Evolutionary conservation across 495 filamentous ascomycete species (phyloP), one percentile per base, ranked within the genome.

Genomic region (Podospora bellae-mahoneyi): DNA sequence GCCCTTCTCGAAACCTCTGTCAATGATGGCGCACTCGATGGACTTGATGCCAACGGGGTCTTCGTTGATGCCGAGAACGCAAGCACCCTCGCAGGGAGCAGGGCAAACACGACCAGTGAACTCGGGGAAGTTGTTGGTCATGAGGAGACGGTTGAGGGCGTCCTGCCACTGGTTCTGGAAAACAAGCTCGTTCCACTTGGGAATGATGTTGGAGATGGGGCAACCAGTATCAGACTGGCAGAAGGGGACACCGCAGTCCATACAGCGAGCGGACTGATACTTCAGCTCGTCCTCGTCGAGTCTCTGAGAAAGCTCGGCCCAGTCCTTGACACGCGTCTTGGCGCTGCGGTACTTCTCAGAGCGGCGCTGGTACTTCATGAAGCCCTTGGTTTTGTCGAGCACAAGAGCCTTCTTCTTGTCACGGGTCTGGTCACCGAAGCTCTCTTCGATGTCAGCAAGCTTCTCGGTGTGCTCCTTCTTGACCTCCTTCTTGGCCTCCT

Each of bases 51-150:
- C 95, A 56, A 99, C 85, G 23, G 95, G 95, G 75, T 98, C 94
- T 75, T 98, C 96, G 69, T 97, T 99, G 85, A 99, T 99, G 30
- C 95, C 95, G 28, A 99, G 86, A 20, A 98, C 96, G 79, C 95
- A 99, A 53, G 95, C 92, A 76, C 95, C 95, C 78, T 99, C 95
- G 73, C 95, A 99, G 78, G 95, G 95, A 69, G 95, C 95, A 64
- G 95, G 95, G 81, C 95, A 99, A 64, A 99, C 95, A 81, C 95
- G 94, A 60, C 95, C 95, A 70, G 95, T 99, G 80, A 98, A 98
- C 76, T 99, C 95, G 28, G 95, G 95, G 87, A 99, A 98, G 85
- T 98, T 97, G 84, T 99, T 99, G 66, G 95, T 99, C 92, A 97
- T 97, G 66, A 98, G 85, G 39, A 99, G 83, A 61, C 94, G 90